Percentiles rank a stretch among this genome's conserved stretches.
Evolutionary conservation across 192 early-diverging fungal species (phyloP).

Genomic region (Spizellomyces sp.): DNA sequence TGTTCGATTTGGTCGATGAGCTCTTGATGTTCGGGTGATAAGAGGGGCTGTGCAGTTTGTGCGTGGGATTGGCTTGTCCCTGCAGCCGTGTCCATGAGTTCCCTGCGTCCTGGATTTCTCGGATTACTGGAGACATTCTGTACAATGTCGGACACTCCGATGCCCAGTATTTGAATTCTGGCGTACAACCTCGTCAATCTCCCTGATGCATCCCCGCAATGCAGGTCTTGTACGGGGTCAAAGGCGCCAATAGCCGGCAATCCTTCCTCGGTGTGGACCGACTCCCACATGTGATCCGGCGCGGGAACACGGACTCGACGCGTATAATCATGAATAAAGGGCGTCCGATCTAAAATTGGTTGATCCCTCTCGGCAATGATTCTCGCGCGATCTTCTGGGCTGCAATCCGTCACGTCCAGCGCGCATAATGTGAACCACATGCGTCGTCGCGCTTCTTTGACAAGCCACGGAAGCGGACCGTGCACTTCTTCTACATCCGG

Average conservation of each 20-base stretch:
- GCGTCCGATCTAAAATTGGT: constrained; percentile 23
- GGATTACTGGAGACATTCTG: not conserved
- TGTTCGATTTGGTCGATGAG: constrained; percentile 2
- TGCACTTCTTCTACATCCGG: constrained; percentile 42
- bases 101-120: not conserved
- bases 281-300: constrained; percentile 23
- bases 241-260: constrained; percentile 29
- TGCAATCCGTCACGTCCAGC: constrained; percentile 18
- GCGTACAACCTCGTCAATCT: constrained; percentile 9
- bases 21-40: not conserved
- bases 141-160: constrained; percentile 8
- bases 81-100: not conserved
- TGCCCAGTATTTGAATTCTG: constrained; percentile 13
- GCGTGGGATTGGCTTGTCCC: not conserved
- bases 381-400: not conserved
- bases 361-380: constrained; percentile 17
- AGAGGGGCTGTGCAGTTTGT: not conserved
- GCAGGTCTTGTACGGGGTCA: constrained; percentile 19
- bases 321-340: constrained; percentile 10
- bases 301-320: constrained; percentile 18
- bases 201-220: constrained; percentile 15
- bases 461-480: constrained; percentile 35
- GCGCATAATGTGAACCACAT: constrained; percentile 45
- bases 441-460: constrained; percentile 43
- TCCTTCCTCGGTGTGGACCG: constrained; percentile 7